Conservation (phyloP, 495 filamentous ascomycete genomes). For the Hypomontagnella monticulosa region DNA sequence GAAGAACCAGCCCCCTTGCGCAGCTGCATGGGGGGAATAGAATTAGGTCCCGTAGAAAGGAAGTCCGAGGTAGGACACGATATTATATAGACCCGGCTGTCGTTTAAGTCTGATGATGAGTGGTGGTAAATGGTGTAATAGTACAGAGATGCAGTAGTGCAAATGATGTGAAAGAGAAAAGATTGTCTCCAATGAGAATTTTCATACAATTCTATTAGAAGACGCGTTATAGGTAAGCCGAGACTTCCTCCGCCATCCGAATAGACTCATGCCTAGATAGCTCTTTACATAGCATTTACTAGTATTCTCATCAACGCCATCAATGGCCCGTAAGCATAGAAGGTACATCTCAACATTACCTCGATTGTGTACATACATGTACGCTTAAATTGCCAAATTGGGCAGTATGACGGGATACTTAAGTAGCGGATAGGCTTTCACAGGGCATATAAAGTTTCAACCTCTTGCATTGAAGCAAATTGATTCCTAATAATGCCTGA, state of each 20-base stretch:
- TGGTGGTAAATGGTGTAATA: conserved; percentile 8
- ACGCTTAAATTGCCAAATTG: too few species aligned
- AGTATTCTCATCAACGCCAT: too few species aligned
- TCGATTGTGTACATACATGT: too few species aligned
- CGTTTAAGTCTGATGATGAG: conserved; percentile 17
- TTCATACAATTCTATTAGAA: too few species aligned
- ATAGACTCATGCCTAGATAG: too few species aligned
- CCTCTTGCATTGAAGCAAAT: background rate
- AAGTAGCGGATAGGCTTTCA: background rate
- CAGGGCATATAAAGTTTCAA: background rate
- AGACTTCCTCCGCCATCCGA: conserved; percentile 1
- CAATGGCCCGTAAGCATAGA: too few species aligned
- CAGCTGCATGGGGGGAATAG: conserved; percentile 25
- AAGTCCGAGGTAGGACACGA: conserved; percentile 6
- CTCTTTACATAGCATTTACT: too few species aligned
- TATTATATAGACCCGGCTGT: conserved; percentile 12
- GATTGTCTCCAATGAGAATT: too few species aligned
- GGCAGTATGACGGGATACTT: too few species aligned
- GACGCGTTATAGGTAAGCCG: conserved; percentile 4
- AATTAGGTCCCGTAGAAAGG: conserved; percentile 12
- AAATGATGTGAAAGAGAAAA: background rate
- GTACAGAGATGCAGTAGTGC: background rate
- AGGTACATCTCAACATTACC: too few species aligned
- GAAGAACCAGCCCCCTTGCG: conserved; percentile 8
- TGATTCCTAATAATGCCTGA: background rate